These are phyloP conservation scores for Furculomyces boomerangus DNA, from an alignment of 371 early-diverging fungal species.

Conservation along the genomic window DNA sequence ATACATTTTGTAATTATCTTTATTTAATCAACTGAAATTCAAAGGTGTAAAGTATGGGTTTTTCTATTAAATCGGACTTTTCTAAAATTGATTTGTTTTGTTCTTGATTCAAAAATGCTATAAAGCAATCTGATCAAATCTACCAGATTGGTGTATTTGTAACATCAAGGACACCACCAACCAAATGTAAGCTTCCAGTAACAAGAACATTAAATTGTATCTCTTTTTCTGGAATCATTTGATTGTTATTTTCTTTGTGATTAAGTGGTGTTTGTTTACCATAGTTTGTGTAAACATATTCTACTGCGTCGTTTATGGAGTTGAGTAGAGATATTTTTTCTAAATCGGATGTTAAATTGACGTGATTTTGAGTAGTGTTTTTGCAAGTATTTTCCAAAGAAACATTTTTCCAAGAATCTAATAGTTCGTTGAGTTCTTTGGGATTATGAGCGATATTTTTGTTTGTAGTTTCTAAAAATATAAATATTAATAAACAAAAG, in stretches of 20 bases:
- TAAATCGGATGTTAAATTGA: too few species aligned
- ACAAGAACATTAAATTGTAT: slow-evolving; percentile 41
- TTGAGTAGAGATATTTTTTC: slow-evolving; percentile 25
- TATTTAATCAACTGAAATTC: background rate
- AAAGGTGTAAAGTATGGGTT: background rate
- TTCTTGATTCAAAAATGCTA: background rate
- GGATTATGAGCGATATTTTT: too few species aligned
- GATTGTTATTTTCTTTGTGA: too few species aligned
- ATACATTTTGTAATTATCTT: too few species aligned
- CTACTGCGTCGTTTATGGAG: slow-evolving; percentile 57
- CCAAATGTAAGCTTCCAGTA: slow-evolving; percentile 87
- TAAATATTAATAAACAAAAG: too few species aligned
- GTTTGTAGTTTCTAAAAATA: too few species aligned
- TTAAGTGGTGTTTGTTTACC: too few species aligned
- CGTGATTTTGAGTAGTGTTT: too few species aligned
- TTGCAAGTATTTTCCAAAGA: too few species aligned
- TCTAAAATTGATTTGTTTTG: background rate
- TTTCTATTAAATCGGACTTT: background rate
- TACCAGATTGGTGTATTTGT: slow-evolving; percentile 18
- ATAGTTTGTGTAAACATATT: slow-evolving; percentile 26
- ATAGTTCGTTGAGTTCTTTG: too few species aligned
- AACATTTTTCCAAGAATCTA: too few species aligned
- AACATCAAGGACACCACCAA: slow-evolving; percentile 57
- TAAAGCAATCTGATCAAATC: background rate
- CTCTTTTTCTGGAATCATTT: background rate